A percentile compares a stretch with the other conserved stretches of the same genome.
phyloP scores from a whole-genome alignment of 202 grass and related monocot species.

The Dendrocalamus latiflorus region DNA sequence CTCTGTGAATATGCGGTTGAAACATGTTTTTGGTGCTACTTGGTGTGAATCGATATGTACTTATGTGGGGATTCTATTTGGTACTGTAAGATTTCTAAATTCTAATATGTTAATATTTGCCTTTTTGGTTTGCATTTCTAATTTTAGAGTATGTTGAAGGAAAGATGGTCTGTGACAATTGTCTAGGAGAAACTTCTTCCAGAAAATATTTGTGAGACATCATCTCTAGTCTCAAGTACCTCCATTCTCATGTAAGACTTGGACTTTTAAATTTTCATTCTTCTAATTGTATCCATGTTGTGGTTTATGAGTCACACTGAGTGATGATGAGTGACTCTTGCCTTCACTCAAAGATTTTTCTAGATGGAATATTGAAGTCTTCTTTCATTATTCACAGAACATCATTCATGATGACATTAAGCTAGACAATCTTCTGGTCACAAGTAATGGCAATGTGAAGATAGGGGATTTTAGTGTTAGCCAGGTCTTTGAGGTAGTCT shows the following conservation, averaged over 20 bases:
- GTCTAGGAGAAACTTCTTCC: conserved; percentile 69
- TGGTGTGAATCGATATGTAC: no score
- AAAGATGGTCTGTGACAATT: conserved; percentile 62
- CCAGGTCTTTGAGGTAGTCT: no score
- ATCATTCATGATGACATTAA: conserved; percentile 95
- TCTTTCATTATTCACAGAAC: conserved; percentile 40
- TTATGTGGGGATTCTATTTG: no score
- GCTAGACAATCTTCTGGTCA: conserved; percentile 87
- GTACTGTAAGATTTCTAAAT: no score
- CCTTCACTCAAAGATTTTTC: background rate
- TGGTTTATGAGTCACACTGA: background rate
- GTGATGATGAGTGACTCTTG: background rate
- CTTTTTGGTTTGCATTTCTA: background rate
- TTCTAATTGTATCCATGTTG: background rate
- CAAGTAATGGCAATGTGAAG: no score
- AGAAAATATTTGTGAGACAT: conserved; percentile 75
- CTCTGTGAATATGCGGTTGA: no score
- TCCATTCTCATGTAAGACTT: conserved; percentile 82
- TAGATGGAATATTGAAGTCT: no score
- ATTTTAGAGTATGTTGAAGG: conserved; percentile 86
- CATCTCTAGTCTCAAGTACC: conserved; percentile 86
- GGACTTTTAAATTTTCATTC: background rate
- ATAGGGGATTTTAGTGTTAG: no score
- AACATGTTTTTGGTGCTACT: no score
- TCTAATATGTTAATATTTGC: background rate